These are phyloP conservation scores for Blumeriella jaapii DNA, from an alignment of 2,329 filamentous ascomycete genomes.

Conservation along the genomic window DNA sequence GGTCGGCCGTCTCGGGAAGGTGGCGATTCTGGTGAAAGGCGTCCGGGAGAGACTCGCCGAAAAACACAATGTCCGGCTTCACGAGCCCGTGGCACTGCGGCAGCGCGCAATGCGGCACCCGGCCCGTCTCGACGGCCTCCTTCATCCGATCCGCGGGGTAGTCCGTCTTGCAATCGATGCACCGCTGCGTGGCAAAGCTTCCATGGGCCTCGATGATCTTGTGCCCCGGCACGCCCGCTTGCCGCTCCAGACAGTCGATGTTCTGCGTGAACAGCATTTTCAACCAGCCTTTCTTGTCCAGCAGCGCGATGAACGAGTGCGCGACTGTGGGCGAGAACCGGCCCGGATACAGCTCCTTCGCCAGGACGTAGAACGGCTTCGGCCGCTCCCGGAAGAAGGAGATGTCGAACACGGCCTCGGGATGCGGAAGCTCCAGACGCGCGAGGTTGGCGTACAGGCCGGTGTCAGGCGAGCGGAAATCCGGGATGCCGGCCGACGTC, in stretches of 20 bases:
- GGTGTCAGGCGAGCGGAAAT: constrained; percentile 87
- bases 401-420: constrained; percentile 92
- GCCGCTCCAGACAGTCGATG: constrained; percentile 87
- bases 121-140: constrained; percentile 50
- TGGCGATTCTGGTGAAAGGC: constrained; percentile 49
- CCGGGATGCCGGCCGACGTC: constrained; percentile 67
- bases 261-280: constrained; percentile 93
- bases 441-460: constrained; percentile 90
- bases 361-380: constrained; percentile 81
- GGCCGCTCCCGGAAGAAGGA: constrained; percentile 77
- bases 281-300: constrained; percentile 67
- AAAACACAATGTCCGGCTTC: constrained; percentile 73
- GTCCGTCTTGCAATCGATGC: constrained; percentile 69
- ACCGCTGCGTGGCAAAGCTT: constrained; percentile 83
- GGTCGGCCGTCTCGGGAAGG: constrained; percentile 52
- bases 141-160: constrained; percentile 69
- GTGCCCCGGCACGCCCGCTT: constrained; percentile 70
- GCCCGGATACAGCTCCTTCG: constrained; percentile 84
- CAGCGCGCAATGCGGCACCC: constrained; percentile 57
- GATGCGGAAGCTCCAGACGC: constrained; percentile 71
- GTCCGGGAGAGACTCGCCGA: constrained; percentile 61
- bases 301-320: constrained; percentile 76
- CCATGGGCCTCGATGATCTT: constrained; percentile 90
- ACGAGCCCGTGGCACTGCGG: constrained; percentile 61
- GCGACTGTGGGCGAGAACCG: constrained; percentile 80